phyloP scores from a whole-genome alignment of 1,284 basidiomycete genomes.

The Ustilago vetiveriae region DNA sequence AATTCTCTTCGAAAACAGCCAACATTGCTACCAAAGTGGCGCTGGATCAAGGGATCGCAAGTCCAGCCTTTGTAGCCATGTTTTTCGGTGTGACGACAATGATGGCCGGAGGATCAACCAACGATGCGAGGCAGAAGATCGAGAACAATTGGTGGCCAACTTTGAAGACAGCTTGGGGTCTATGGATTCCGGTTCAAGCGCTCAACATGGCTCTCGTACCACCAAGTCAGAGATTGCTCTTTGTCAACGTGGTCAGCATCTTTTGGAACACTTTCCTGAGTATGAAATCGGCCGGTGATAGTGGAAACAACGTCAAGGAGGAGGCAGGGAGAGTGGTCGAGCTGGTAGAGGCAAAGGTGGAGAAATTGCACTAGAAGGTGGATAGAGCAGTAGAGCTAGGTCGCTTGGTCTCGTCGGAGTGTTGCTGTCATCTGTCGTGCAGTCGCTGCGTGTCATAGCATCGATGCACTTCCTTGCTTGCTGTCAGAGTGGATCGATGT shows the following conservation, averaged over 20 bases:
- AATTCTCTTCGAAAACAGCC: slow-evolving; percentile 19
- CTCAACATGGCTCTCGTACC: slow-evolving; percentile 61
- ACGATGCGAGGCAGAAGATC: slow-evolving; percentile 48
- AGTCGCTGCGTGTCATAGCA: no score
- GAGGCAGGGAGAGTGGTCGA: slow-evolving; percentile 10
- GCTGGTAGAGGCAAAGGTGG: slow-evolving; percentile 31
- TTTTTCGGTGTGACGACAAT: slow-evolving; percentile 55
- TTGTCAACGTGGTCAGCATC: slow-evolving; percentile 54
- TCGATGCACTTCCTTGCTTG: no score
- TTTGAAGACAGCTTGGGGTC: slow-evolving; percentile 50
- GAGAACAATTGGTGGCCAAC: slow-evolving; percentile 52
- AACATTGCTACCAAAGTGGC: slow-evolving; percentile 56
- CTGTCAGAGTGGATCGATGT: no score
- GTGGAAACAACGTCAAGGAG: not conserved
- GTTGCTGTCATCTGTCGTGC: no score
- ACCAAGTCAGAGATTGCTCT: slow-evolving; percentile 39
- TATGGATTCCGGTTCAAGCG: slow-evolving; percentile 59
- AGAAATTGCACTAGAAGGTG: slow-evolving; percentile 21
- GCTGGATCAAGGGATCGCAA: slow-evolving; percentile 52
- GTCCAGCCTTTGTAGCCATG: slow-evolving; percentile 38
- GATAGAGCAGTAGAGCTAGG: not conserved
- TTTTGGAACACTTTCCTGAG: slow-evolving; percentile 62
- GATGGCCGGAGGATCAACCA: slow-evolving; percentile 30
- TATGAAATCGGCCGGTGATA: slow-evolving; percentile 13
- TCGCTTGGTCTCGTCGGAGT: no score